These are phyloP conservation scores for Setomelanomma holmii DNA, from an alignment of 2,329 filamentous ascomycete genomes.

Conservation along the genomic window DNA sequence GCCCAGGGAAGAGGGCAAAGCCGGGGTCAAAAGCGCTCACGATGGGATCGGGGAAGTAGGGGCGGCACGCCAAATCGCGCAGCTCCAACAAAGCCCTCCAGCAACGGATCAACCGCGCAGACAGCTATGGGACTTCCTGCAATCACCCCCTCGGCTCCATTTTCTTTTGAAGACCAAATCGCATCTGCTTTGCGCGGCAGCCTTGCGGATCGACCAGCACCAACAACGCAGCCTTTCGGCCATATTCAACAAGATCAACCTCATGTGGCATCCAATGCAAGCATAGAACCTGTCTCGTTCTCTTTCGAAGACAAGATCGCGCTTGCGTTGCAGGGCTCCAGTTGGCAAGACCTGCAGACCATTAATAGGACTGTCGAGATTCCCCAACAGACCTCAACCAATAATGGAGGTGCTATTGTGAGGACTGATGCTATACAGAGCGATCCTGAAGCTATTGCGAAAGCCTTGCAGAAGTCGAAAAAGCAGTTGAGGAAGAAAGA, in stretches of 20 bases:
- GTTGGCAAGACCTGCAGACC: slow-evolving; percentile 20
- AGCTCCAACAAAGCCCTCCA: neutral
- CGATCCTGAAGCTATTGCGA: neutral
- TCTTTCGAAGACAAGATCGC: slow-evolving; percentile 23
- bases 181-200: too few relatives aligned
- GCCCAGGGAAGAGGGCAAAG: neutral
- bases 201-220: too few relatives aligned
- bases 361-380: neutral
- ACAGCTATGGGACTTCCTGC: too few relatives aligned
- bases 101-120: too few relatives aligned
- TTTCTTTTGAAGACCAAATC: too few relatives aligned
- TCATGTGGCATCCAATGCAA: too few relatives aligned
- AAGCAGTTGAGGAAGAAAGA: slow-evolving; percentile 24
- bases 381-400: neutral
- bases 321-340: slow-evolving; percentile 15
- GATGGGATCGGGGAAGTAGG: neutral
- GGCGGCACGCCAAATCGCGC: neutral
- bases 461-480: slow-evolving; percentile 12
- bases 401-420: neutral
- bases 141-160: too few relatives aligned
- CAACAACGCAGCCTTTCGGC: too few relatives aligned
- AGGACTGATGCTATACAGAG: neutral
- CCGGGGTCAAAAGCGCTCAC: neutral
- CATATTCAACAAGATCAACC: too few relatives aligned
- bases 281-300: slow-evolving; percentile 6